Percentiles rank a stretch among this genome's conserved stretches.
Evolutionary conservation across 2,329 filamentous ascomycete genomes (phyloP).

Genomic region (Byssochlamys sp.): DNA sequence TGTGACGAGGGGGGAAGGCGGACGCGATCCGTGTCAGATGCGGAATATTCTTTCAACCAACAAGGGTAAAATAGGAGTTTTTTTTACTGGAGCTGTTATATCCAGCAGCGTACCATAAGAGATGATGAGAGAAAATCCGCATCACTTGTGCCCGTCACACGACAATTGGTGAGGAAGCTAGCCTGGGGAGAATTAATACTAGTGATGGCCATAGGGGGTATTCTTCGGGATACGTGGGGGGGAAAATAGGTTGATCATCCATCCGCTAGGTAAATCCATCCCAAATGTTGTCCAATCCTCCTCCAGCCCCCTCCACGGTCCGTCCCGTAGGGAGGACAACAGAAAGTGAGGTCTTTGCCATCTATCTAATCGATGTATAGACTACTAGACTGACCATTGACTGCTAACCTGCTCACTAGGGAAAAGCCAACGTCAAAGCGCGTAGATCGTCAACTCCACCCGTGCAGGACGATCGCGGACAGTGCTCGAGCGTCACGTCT

Average conservation of each 20-base stretch:
- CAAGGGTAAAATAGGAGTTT: not conserved
- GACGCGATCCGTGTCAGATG: not conserved
- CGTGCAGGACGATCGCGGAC: not conserved
- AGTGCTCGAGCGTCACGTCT: not conserved
- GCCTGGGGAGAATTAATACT: not conserved
- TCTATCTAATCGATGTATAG: not conserved
- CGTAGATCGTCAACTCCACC: not conserved
- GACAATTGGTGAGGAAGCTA: not conserved
- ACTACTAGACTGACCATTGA: not conserved
- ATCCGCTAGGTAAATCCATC: not conserved
- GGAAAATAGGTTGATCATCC: not conserved
- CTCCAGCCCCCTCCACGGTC: not conserved
- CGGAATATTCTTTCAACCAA: not conserved
- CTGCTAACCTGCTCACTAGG: not conserved
- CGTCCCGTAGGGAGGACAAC: not conserved
- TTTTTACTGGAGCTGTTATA: not conserved
- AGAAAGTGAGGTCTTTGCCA: not conserved
- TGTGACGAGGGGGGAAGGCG: not conserved
- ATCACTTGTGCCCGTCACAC: not conserved
- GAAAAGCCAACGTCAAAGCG: not conserved
- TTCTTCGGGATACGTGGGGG: not conserved
- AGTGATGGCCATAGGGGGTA: not conserved
- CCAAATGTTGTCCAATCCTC: not conserved
- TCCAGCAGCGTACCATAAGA: not conserved
- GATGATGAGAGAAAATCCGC: not conserved